Evolutionary conservation across 768 basidiomycete genomes (phyloP), one percentile per base, ranked within the genome.

Genomic region (Cystofilobasidium macerans): DNA sequence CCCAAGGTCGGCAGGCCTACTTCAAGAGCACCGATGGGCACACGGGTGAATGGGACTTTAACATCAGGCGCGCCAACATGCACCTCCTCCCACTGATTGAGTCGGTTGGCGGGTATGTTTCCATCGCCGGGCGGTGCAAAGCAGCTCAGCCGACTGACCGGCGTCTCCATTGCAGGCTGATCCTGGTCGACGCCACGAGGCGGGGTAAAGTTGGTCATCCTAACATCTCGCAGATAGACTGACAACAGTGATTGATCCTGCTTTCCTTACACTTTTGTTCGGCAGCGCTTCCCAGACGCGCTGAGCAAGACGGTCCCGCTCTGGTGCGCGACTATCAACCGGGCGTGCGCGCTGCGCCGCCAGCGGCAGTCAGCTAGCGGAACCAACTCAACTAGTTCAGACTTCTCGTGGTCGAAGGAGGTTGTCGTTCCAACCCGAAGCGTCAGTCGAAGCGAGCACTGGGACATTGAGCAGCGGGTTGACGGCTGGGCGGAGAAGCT

Each of bases 1-100:
- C 53, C 22, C n/a, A n/a, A n/a, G n/a, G 42, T 20, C 60, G 61
- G 11, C 62, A 63, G 33, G 89, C 84, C 20, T 97, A 90, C 78
- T 97, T 88, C 81, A 94, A 94, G 72, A 90, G 89, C 0, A 92
- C 88, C 0, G 89, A 93, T 71, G 91, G 90, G 0, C 90, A 85
- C 36, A 22, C 47, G 26, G 53, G 82, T 53, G 86, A 87, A 72
- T 94, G 90, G 89, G 79, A 81, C 71, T 91, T 93, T 77, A 89
- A 85, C 71, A 77, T 93, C 11, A 80, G 88, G 32, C 80, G 94
- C 24, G 83, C 91, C 0, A 97, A 97, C 72, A 78, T 95, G 24
- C 86, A 88, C 62, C 76, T 97, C 0, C 76, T 95, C 8, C 77
- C 83, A 1, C 69, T 85, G 30, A 79, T 86, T 26, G 74, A 76